phyloP scores from a whole-genome alignment of 768 basidiomycete genomes.

The Naganishia vishniacii region DNA sequence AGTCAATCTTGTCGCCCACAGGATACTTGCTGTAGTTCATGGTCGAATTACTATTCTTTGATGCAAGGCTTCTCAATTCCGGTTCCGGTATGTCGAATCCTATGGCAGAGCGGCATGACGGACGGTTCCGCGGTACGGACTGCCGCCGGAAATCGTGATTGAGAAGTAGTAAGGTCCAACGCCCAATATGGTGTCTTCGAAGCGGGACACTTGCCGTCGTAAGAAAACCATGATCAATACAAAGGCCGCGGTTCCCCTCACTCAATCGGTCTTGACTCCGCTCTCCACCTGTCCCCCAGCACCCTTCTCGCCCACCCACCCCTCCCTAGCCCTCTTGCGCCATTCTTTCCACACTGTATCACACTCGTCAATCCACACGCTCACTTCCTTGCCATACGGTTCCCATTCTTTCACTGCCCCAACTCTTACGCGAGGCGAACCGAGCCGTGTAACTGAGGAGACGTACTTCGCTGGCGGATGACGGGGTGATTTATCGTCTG shows the following conservation, averaged over 20 bases:
- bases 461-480: slow-evolving; percentile 22
- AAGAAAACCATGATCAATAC: no score
- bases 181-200: no score
- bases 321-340: slow-evolving; percentile 11
- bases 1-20: no score
- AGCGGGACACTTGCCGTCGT: no score
- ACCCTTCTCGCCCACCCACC: slow-evolving; percentile 1
- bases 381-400: slow-evolving; percentile 1
- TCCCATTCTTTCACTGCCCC: slow-evolving; percentile 24
- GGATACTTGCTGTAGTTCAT: no score
- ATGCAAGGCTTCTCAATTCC: no score
- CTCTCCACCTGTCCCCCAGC: not conserved
- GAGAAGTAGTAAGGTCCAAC: no score
- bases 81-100: no score
- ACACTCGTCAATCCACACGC: slow-evolving; percentile 24
- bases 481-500: not conserved
- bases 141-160: no score
- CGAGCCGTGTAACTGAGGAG: slow-evolving; percentile 11
- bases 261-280: slow-evolving; percentile 22
- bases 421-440: slow-evolving; percentile 17
- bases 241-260: not conserved
- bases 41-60: no score
- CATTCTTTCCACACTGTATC: slow-evolving; percentile 24
- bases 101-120: no score
- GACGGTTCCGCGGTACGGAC: no score